Evolutionary conservation across 2,329 filamentous ascomycete species (phyloP), one percentile per base, ranked within the genome.

Genomic region (Microcera coccophila): DNA sequence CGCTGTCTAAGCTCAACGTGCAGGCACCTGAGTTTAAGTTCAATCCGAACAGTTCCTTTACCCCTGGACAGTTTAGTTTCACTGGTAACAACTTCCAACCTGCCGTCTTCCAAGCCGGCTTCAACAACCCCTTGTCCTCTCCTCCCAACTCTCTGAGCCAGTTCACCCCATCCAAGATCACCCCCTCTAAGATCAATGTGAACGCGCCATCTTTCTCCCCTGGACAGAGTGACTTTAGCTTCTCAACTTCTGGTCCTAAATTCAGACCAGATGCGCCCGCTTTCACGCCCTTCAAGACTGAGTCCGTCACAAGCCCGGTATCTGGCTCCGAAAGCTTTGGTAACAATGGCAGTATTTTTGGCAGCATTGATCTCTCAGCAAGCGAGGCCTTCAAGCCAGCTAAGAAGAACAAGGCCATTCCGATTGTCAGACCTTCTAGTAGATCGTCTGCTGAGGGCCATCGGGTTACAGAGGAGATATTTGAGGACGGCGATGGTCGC

Each of bases 21-120:
- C 81, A 85, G 49, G 91, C 91, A 0, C 86, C 90, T 36, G 88
- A 93, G 59, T 96, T 96, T 72, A 88, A 84, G 55, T 91, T 91
- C 65, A 79, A 80, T 48, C 78, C 77, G 3, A 39, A 16, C 11
- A 75, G 62, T 54, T 67, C 65, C 19, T 81, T 80, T 55, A 69
- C 73, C 28, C 71, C 74, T 24, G 62, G 67, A 14, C 65, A 73
- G 40, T 79, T 79, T 56, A 68, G 68, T 29, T 80, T 80, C 48
- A 66, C 68, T 17, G 63, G 61, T 31, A 69, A 58, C 38, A 57
- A 54, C 36, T 75, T 76, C 61, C 29, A 32, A 15, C 29, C 78
- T 4, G 53, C 69, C 7, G 65, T 69, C 3, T 74, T 74, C 60
- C 70, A 73, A 45, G 65, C 68, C 28, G 63, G 49, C 12, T 24